These are phyloP conservation scores for Eimeria acervulina DNA, from an alignment of 169 alveolate species.

Conservation along the genomic window DNA sequence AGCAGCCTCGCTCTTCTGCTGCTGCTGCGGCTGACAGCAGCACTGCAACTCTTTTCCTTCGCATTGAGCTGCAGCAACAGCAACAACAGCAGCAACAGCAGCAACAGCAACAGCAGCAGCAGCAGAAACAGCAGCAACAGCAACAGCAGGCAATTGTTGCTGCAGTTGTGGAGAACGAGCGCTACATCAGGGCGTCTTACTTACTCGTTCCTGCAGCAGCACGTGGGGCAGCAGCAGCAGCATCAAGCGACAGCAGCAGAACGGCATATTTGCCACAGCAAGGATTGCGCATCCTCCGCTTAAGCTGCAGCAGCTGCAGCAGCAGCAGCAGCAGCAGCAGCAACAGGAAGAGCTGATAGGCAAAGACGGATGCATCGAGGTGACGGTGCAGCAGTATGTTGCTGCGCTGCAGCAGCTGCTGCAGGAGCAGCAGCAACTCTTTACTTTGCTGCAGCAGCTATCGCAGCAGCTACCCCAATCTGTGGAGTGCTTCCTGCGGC, in stretches of 20 bases:
- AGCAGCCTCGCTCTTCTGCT: neutral
- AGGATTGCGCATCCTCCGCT: conserved; percentile 60
- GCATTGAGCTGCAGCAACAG: conserved; percentile 49
- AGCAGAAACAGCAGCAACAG: neutral
- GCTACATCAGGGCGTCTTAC: neutral
- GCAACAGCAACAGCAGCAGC: no score
- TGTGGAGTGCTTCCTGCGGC: neutral
- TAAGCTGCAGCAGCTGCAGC: conserved; percentile 37
- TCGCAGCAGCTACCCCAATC: conserved; percentile 47
- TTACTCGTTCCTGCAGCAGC: conserved; percentile 26
- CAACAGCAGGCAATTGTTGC: conserved; percentile 34
- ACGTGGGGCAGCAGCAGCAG: conserved; percentile 22
- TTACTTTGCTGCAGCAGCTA: conserved; percentile 59
- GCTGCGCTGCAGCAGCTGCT: conserved; percentile 53
- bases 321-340: conserved; percentile 42
- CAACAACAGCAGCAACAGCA: neutral
- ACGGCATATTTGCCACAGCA: neutral
- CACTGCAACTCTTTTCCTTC: conserved; percentile 36
- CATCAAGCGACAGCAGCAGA: conserved; percentile 1
- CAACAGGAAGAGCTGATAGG: neutral
- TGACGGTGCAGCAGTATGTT: conserved; percentile 49
- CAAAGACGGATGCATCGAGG: neutral
- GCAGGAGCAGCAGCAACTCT: conserved; percentile 44
- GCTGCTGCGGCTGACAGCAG: conserved; percentile 35
- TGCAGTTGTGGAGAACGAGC: conserved; percentile 8